These are phyloP conservation scores for Phytophthora cryptogea DNA, from an alignment of 352 stramenopile genomes.

Conservation along the genomic window DNA sequence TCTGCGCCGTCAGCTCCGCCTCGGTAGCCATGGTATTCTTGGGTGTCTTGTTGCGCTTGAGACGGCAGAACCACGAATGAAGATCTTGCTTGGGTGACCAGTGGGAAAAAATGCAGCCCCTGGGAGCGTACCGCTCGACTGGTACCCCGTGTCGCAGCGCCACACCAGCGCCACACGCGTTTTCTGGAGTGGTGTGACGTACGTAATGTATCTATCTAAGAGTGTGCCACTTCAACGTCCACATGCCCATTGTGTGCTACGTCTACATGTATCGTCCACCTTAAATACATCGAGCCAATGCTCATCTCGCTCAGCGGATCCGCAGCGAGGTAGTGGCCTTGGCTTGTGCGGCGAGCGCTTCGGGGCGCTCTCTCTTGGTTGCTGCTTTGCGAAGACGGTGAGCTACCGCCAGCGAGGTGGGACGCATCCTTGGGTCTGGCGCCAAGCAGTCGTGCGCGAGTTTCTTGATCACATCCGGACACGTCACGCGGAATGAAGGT, in stretches of 20 bases:
- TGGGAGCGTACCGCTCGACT: conserved; percentile 18
- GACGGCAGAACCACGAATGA: conserved; percentile 42
- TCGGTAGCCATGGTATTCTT: conserved; percentile 47
- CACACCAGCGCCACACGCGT: conserved; percentile 1
- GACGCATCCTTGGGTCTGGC: conserved; percentile 37
- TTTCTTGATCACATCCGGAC: conserved; percentile 44
- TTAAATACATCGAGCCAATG: conserved; percentile 16
- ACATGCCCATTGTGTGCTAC: neutral
- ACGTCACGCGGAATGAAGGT: conserved; percentile 50
- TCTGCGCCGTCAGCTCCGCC: conserved; percentile 60
- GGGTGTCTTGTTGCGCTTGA: conserved; percentile 12
- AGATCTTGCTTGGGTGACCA: conserved; percentile 11
- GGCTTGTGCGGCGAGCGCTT: conserved; percentile 35
- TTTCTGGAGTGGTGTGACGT: neutral
- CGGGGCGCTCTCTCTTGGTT: conserved; percentile 27
- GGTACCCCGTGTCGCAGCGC: conserved; percentile 6
- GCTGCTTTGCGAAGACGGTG: conserved; percentile 55
- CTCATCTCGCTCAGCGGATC: conserved; percentile 22
- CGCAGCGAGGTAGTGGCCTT: conserved; percentile 30
- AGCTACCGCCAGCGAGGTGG: conserved; percentile 50
- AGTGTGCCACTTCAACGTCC: neutral
- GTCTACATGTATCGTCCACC: neutral
- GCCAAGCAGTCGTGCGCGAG: conserved; percentile 56
- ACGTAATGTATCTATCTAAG: too few relatives aligned
- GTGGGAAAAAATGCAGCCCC: too few relatives aligned